Evolutionary conservation across 1,284 basidiomycete genomes (phyloP), one percentile per base, ranked within the genome.

Genomic region (Porodaedalea pini): DNA sequence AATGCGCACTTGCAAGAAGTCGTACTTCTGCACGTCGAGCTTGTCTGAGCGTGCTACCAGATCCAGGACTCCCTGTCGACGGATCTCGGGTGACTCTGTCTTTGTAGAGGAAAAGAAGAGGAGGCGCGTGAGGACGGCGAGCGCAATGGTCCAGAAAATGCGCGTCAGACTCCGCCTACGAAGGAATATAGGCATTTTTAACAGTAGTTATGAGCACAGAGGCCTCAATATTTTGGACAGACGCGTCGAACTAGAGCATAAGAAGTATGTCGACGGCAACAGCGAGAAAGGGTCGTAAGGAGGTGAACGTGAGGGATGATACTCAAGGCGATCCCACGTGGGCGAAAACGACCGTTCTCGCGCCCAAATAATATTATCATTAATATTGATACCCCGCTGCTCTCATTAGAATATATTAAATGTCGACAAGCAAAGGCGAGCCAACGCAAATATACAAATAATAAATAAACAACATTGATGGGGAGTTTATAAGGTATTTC

Each of bases 1-100:
- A 73, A 90, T 82, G 31, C 94, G 81, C 1, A 82, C 80, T 73
- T 98, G 95, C 37, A 97, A 71, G 68, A 94, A 97, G 17, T 84
- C 82, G 73, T 94, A 85, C 62, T 86, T 87, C 61, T 92, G 88
- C 6, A 91, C 86, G 76, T 97, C 94, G 34, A 97, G 80, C 68
- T 87, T 90, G 70, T 93, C 91, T n/a, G 86, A 78, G 17, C 90
- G 77, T 0, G 91, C 86, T 31, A 94, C 90, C 11, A 80, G 83
- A 71, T 97, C 92, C 48, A 97, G 81, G 44, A 97, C 87, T 67
- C 88, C 89, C 66, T 91, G 87, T 51, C 82, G 79, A 61, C 85
- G 78, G 58, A 92, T 92, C 71, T 90, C 81, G 53, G 70, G 66
- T 1, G 64, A 60, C 23, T 73, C 65, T 15, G 72, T 61, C 11